phyloP scores from a whole-genome alignment of 2,329 filamentous ascomycete genomes.

The Fusarium devonianum region DNA sequence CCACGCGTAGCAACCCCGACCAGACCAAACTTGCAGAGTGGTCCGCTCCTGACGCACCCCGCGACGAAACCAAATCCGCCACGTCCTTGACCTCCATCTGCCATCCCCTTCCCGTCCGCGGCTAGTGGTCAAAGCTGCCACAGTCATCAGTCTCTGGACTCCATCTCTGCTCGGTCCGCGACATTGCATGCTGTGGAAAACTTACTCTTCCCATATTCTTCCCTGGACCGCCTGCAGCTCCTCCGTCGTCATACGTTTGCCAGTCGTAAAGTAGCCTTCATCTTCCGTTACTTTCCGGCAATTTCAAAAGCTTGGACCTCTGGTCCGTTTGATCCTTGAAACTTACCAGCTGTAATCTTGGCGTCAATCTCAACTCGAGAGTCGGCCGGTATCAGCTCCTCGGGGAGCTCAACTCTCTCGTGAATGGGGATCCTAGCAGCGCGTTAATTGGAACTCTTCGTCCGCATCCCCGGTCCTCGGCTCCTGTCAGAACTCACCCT shows the following conservation, averaged over 20 bases:
- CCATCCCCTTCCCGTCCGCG: constrained; percentile 13
- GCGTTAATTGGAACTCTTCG: constrained; percentile 21
- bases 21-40: constrained; percentile 38
- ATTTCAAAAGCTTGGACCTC: constrained; percentile 6
- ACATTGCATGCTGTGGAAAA: constrained; percentile 13
- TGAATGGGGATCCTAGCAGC: constrained; percentile 75
- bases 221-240: constrained; percentile 88
- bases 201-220: constrained; percentile 85
- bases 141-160: constrained; percentile 33
- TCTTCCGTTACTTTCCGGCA: constrained; percentile 30
- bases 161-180: constrained; percentile 14
- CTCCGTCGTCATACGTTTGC: constrained; percentile 86
- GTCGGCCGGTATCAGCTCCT: constrained; percentile 92
- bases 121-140: constrained; percentile 52
- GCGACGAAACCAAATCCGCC: constrained; percentile 20
- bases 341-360: constrained; percentile 91
- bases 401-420: constrained; percentile 89
- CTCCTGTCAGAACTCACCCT: constrained; percentile 62
- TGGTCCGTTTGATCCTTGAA: constrained; percentile 1
- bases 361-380: constrained; percentile 98
- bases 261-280: constrained; percentile 79
- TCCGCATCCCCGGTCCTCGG: constrained; percentile 2
- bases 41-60: constrained; percentile 36
- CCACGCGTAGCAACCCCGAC: constrained; percentile 36
- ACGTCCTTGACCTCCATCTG: constrained; percentile 13